phyloP scores from a whole-genome alignment of 345 rosid species.

The Aquilaria sinensis region DNA sequence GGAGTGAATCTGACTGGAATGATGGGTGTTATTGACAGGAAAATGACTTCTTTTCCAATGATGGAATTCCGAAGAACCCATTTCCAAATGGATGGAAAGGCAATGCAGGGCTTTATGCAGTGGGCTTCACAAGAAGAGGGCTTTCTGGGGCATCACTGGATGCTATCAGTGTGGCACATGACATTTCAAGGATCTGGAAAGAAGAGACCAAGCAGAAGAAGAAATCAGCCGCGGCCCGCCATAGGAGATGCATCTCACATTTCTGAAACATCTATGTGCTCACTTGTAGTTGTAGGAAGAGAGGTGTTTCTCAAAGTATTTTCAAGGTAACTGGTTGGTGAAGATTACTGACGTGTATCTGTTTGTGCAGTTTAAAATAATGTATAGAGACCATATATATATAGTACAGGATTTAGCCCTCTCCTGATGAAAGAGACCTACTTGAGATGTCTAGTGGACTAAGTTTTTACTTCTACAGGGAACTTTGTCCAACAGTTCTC shows the following conservation, averaged over 20 bases:
- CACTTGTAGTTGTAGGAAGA: too few species aligned
- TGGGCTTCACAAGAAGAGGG: constrained; percentile 87
- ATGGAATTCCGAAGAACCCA: constrained; percentile 65
- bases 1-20: not conserved
- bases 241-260: constrained; percentile 81
- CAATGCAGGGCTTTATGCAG: constrained; percentile 71
- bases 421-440: constrained; percentile 27
- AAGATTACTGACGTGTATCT: not conserved
- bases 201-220: constrained; percentile 70
- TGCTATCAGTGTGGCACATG: constrained; percentile 62
- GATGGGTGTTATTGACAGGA: constrained; percentile 35
- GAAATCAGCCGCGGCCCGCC: constrained; percentile 48
- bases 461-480: constrained; percentile 4
- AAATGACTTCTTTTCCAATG: constrained; percentile 63
- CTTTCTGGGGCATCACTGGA: constrained; percentile 78
- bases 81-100: constrained; percentile 95
- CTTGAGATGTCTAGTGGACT: constrained; percentile 11
- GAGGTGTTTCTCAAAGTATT: not conserved
- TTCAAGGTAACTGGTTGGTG: constrained; percentile 6
- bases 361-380: constrained; percentile 13
- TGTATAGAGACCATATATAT: constrained; percentile 9
- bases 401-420: constrained; percentile 35
- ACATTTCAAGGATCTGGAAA: constrained; percentile 61
- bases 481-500: constrained; percentile 11
- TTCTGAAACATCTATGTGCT: constrained; percentile 21